Base-by-base conservation (phyloP, 2,329 filamentous ascomycete species). In the Cytospora piceicola region DNA sequence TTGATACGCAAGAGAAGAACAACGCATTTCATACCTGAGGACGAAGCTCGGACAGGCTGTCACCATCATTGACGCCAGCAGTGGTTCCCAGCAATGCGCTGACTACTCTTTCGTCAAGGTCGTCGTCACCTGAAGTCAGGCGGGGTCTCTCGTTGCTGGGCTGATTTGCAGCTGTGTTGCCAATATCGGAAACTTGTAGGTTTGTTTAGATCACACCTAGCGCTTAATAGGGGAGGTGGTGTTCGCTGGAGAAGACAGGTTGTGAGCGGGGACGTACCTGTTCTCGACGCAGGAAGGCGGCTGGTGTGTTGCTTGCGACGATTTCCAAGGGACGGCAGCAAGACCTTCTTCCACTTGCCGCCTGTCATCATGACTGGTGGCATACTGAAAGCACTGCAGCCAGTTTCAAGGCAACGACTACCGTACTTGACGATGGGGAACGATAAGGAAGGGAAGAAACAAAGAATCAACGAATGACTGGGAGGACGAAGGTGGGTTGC, bases 71-170 rank as follows among this genome's bases (percentile, higher is more conserved):
- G 42, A 32, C 53, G 27, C 56, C 66, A 51, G 22, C 24, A 11
- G 63, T 61, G n/a, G 63, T 63, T 24, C 63, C 66, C n/a, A 68
- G 49, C 52, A 66, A 46, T 39, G 22, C 66, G 22, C 63, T 68
- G 42, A 68, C 29, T 17, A 68, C 39, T 36, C 59, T 66, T 27
- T 62, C 42, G 22, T 68, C 55, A 22, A 60, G 20, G 5, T 60
- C 56, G 12, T 56, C 52, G 3, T n/a, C 39, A n/a, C 24, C 32
- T 22, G 55, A 22, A 9, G 9, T 30, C 5, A 34, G 56, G 29
- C 58, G 17, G n/a, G 27, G n/a, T 22, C 24, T 53, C 24, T 22
- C 63, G 14, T 17, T 46, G 20, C 29, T 15, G 27, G 22, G 30
- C 24, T n/a, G 22, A 15, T 12, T 30, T 22, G 30, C 27, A 36